A percentile compares a stretch with the other conserved stretches of the same genome.
These are phyloP conservation scores for Globisporangium spiculum DNA, from an alignment of 352 stramenopile species.

Conservation along the genomic window DNA sequence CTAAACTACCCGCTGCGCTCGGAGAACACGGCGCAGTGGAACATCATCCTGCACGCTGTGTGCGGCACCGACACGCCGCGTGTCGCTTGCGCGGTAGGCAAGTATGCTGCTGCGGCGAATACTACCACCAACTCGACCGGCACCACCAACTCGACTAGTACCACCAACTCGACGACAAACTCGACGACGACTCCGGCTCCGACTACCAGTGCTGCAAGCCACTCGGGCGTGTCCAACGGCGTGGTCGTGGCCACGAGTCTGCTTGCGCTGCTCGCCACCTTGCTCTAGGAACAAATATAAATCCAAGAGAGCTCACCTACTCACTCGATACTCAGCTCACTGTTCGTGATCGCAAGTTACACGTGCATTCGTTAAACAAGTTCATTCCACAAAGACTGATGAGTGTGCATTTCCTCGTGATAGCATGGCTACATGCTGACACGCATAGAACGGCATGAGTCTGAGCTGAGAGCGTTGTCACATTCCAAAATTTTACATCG, in stretches of 20 bases:
- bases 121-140: not conserved
- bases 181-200: conserved; percentile 3
- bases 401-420: not conserved
- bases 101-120: conserved; percentile 1
- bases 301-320: not conserved
- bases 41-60: conserved; percentile 62
- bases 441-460: not conserved
- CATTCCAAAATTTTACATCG: too few species aligned
- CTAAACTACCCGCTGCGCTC: conserved; percentile 36
- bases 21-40: conserved; percentile 51
- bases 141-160: not conserved
- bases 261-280: conserved; percentile 3
- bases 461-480: too few species aligned
- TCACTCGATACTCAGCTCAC: too few species aligned
- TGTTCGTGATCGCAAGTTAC: not conserved
- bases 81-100: conserved; percentile 42
- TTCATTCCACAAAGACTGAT: not conserved
- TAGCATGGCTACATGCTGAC: not conserved
- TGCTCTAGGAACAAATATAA: conserved; percentile 1
- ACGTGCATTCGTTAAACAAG: not conserved
- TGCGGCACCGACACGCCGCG: conserved; percentile 45
- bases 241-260: conserved; percentile 9
- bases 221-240: not conserved
- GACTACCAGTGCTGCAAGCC: not conserved
- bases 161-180: too few species aligned